Conservation (phyloP, 1,284 basidiomycete genomes). For the Apiotrichum siamense region DNA sequence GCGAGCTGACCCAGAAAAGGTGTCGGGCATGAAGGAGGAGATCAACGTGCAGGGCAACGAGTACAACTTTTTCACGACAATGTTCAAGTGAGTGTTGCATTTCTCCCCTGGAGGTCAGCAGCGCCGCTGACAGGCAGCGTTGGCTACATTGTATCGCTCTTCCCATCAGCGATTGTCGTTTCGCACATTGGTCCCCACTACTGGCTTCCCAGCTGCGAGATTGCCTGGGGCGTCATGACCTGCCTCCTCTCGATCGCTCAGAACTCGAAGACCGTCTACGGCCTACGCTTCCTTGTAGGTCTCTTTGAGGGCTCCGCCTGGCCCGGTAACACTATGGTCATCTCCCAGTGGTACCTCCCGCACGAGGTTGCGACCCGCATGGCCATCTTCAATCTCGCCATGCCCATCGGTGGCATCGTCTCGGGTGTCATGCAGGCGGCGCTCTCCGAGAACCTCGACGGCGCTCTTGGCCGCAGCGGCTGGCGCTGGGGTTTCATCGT, state of each 20-base stretch:
- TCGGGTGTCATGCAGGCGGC: slow-evolving; percentile 25
- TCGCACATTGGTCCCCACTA: slow-evolving; percentile 9
- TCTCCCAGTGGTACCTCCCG: slow-evolving; percentile 20
- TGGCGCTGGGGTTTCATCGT: slow-evolving; percentile 48
- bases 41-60: slow-evolving; percentile 26
- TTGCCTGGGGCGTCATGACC: slow-evolving; percentile 13
- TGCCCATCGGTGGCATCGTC: slow-evolving; percentile 19
- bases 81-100: slow-evolving; percentile 2
- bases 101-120: not conserved
- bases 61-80: slow-evolving; percentile 20
- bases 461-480: slow-evolving; percentile 7
- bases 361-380: slow-evolving; percentile 22
- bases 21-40: slow-evolving; percentile 16
- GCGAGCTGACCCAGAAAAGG: too few species aligned
- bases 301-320: slow-evolving; percentile 20
- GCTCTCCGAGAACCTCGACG: slow-evolving; percentile 18
- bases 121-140: slow-evolving; percentile 1
- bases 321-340: slow-evolving; percentile 13
- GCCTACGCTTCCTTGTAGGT: slow-evolving; percentile 22
- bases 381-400: slow-evolving; percentile 20
- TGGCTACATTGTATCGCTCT: slow-evolving; percentile 12
- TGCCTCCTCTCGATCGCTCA: slow-evolving; percentile 11
- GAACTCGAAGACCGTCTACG: slow-evolving; percentile 7
- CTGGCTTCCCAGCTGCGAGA: slow-evolving; percentile 10
- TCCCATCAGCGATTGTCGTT: slow-evolving; percentile 6